phyloP scores from a whole-genome alignment of 176 grass and related monocot species.

The Oryza rufipogon region DNA sequence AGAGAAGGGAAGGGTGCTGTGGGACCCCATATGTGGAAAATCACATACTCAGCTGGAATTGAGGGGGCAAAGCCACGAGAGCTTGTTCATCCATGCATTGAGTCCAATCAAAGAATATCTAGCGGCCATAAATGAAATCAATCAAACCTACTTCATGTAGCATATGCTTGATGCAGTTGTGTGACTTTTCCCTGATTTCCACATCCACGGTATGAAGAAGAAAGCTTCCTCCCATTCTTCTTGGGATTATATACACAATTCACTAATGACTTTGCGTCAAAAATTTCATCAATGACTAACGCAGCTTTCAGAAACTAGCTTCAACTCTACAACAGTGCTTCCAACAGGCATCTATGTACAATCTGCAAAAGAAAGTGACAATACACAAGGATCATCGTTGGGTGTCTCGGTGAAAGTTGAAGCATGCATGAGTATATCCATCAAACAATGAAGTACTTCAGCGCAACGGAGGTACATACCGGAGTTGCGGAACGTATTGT shows the following conservation, averaged over 20 bases:
- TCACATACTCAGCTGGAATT: slow-evolving; percentile 9
- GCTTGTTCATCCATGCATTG: slow-evolving; percentile 24
- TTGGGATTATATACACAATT: background rate
- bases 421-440: background rate
- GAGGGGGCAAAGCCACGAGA: background rate
- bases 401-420: background rate
- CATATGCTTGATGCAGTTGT: background rate
- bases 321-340: background rate
- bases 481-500: background rate
- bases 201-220: slow-evolving; percentile 1
- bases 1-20: background rate
- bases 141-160: slow-evolving; percentile 1
- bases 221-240: slow-evolving; percentile 22
- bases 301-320: background rate
- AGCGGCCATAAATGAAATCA: background rate
- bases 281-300: background rate
- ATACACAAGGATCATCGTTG: background rate
- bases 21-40: slow-evolving; percentile 6
- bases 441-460: slow-evolving; percentile 2
- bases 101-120: slow-evolving; percentile 13
- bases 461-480: slow-evolving; percentile 20
- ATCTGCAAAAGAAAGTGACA: background rate
- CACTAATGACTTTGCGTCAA: background rate
- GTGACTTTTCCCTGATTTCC: background rate
- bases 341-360: slow-evolving; percentile 20